These are phyloP conservation scores for Metschnikowia vanudenii DNA, from an alignment of 805 yeast species.

Conservation along the genomic window DNA sequence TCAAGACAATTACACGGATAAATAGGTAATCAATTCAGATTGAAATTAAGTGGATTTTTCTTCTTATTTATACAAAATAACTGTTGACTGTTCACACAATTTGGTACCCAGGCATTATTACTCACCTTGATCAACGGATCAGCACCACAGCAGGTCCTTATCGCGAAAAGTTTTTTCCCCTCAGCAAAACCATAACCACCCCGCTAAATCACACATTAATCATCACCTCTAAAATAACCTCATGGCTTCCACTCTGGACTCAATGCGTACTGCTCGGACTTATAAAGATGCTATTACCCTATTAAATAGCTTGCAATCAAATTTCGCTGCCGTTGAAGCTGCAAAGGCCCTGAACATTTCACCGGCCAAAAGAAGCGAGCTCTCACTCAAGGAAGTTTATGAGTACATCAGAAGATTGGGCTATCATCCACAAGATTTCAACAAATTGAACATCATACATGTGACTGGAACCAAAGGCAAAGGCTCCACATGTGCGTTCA, in stretches of 20 bases:
- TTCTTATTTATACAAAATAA: no score
- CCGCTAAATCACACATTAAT: no score
- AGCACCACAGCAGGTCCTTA: neutral
- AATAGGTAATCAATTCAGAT: no score
- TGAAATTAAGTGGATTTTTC: no score
- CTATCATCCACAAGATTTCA: slow-evolving; percentile 57
- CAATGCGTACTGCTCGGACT: slow-evolving; percentile 24
- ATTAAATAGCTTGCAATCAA: slow-evolving; percentile 84
- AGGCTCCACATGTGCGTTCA: slow-evolving; percentile 96
- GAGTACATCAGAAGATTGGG: slow-evolving; percentile 42
- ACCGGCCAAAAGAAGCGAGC: slow-evolving; percentile 52
- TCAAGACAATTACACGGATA: no score
- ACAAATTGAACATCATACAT: slow-evolving; percentile 77
- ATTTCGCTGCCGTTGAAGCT: slow-evolving; percentile 86
- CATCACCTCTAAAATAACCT: neutral
- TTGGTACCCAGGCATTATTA: no score
- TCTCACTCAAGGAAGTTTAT: slow-evolving; percentile 78
- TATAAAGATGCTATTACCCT: slow-evolving; percentile 76
- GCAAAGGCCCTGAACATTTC: slow-evolving; percentile 59
- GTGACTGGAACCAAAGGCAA: slow-evolving; percentile 98
- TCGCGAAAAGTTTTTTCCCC: slow-evolving; percentile 5
- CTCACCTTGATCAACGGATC: no score
- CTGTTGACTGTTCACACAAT: no score
- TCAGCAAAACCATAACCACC: no score
- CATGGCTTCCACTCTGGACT: slow-evolving; percentile 11